Base-by-base conservation (phyloP, 176 grass and related monocot genomes). In the Carex littledalei region DNA sequence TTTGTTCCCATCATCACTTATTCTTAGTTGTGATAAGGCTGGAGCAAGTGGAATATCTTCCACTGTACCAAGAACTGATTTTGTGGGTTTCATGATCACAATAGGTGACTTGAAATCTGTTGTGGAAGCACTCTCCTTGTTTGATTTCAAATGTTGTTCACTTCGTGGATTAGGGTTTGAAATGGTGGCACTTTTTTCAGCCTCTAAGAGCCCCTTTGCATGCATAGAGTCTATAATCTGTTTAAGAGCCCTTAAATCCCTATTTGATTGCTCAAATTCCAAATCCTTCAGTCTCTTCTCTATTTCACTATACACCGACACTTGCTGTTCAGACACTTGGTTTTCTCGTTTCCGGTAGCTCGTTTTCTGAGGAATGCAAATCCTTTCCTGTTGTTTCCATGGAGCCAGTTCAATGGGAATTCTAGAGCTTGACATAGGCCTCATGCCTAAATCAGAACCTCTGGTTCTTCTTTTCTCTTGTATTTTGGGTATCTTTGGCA, bases 41-140 rank as follows among this genome's bases (percentile, higher is more conserved):
- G 90, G 87, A 62, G 89, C 81, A 52, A 91, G 63, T 31, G 97
- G 84, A 85, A 85, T 50, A 63, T 49, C 64, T 56, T 83, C 81
- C 0, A 34, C 62, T 26, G 12, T 68, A 54, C 81, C 31, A 59
- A 91, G 13, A 86, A 66, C 53, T 81, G 84, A 90, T 86, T 93
- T 95, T 86, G 88, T 81, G 52, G 97, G 93, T 73, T 94, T 96
- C 97, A 99, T 99, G 72, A 99, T 92, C 34, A 99, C 93, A 80
- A 99, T 99, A 63, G 97, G 97, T 17, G 93, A 94, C 35, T 92
- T 88, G 26, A 92, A 92, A 75, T 54, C 81, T 84, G 81, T 90
- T 76, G 86, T 72, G 18, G 39, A 20, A 35, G 58, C 84, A 63
- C 45, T 87, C 60, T 88, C 84, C 63, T 32, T 67, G 26, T 72